These are phyloP conservation scores for Mycena latifolia DNA, from an alignment of 768 basidiomycete genomes.

Conservation along the genomic window DNA sequence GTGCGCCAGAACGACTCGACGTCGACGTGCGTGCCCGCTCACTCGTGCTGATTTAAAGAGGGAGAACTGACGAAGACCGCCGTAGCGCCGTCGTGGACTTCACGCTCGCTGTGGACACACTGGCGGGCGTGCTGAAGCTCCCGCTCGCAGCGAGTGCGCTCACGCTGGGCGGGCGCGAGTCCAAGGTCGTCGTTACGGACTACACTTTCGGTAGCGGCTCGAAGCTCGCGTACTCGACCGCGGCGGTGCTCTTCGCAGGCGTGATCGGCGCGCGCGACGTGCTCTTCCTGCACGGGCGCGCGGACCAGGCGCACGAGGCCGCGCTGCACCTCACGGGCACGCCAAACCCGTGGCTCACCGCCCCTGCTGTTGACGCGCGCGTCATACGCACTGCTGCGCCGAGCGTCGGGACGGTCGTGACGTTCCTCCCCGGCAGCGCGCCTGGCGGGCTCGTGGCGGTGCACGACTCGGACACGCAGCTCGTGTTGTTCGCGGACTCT, in stretches of 20 bases:
- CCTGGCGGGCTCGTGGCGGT: conserved; percentile 62
- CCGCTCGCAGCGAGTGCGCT: conserved; percentile 67
- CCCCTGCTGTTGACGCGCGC: conserved; percentile 27
- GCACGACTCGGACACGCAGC: conserved; percentile 75
- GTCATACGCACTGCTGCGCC: background rate
- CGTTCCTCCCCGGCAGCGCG: conserved; percentile 67
- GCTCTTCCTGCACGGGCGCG: conserved; percentile 71
- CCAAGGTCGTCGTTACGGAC: conserved; percentile 78
- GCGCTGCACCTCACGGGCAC: conserved; percentile 62
- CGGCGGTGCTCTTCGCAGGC: conserved; percentile 77
- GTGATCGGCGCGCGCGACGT: conserved; percentile 70
- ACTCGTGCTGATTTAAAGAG: no score
- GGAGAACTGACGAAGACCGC: background rate
- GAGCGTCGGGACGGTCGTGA: conserved; percentile 56
- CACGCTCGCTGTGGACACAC: conserved; percentile 70
- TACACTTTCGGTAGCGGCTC: conserved; percentile 83
- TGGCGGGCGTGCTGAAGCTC: conserved; percentile 62
- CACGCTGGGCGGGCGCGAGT: conserved; percentile 77
- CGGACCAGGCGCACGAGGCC: conserved; percentile 66
- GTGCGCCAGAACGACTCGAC: conserved; percentile 76
- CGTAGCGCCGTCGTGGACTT: conserved; percentile 63
- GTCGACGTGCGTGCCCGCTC: conserved; percentile 59
- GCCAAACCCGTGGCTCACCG: conserved; percentile 46
- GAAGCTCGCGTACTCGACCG: conserved; percentile 76
- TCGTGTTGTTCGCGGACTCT: conserved; percentile 77